Percentiles rank a stretch among this genome's conserved stretches.
Conservation (phyloP, 805 yeast genomes). For the Pichia exigua region DNA sequence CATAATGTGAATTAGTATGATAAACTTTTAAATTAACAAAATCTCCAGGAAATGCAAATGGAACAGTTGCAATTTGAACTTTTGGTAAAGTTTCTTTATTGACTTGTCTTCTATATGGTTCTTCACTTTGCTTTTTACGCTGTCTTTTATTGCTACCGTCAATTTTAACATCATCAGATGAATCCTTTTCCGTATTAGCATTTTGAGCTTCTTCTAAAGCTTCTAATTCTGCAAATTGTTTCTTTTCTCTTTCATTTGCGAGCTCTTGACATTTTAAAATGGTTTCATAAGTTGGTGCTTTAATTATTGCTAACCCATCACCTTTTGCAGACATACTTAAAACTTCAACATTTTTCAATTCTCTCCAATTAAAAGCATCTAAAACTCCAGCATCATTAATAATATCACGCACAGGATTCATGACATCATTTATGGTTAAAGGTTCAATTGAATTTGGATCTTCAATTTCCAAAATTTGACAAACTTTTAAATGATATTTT, state of each 20-base stretch:
- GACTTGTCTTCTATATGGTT: slow-evolving; percentile 11
- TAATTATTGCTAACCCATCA: slow-evolving; percentile 71
- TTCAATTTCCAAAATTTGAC: slow-evolving; percentile 2
- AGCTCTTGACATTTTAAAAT: slow-evolving; percentile 16
- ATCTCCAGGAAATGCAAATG: slow-evolving; percentile 88
- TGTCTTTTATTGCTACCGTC: slow-evolving; percentile 5
- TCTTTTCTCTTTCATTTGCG: slow-evolving; percentile 8
- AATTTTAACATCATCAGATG: slow-evolving; percentile 7
- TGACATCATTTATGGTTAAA: slow-evolving; percentile 39
- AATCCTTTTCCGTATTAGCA: neutral
- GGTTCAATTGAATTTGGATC: neutral
- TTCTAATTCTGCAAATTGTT: neutral
- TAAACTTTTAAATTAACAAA: slow-evolving; percentile 59
- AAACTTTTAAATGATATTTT: slow-evolving; percentile 23
- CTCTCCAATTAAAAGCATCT: slow-evolving; percentile 45
- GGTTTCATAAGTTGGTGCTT: slow-evolving; percentile 41
- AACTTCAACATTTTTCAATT: slow-evolving; percentile 50
- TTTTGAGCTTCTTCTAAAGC: neutral
- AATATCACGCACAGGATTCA: slow-evolving; percentile 58
- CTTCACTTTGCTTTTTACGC: slow-evolving; percentile 1
- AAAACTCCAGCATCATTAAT: slow-evolving; percentile 50
- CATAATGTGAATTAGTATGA: slow-evolving; percentile 68
- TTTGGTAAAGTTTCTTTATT: slow-evolving; percentile 10
- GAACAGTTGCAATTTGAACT: slow-evolving; percentile 64
- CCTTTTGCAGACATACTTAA: slow-evolving; percentile 66